Conservation (phyloP, 2,329 filamentous ascomycete species). For the Dactylellina sp. region DNA sequence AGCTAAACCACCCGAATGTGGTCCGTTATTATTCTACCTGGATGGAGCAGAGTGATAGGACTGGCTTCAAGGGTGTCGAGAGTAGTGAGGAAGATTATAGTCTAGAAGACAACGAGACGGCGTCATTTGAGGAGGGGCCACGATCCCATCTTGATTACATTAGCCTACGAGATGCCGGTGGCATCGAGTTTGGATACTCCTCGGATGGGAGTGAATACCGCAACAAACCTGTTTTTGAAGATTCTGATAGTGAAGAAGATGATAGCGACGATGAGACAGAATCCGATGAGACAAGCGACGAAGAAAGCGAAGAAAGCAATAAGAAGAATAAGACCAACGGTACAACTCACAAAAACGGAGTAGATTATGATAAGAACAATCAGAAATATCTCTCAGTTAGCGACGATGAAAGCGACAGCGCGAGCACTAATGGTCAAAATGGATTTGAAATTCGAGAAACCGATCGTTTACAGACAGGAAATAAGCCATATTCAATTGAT, state of each 20-base stretch:
- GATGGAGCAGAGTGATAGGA: constrained; percentile 75
- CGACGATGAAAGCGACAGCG: constrained; percentile 61
- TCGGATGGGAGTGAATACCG: constrained; percentile 63
- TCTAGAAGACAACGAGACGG: constrained; percentile 45
- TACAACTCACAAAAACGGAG: constrained; percentile 12
- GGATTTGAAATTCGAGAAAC: constrained; percentile 59
- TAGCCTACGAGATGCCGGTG: constrained; percentile 46
- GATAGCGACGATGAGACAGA: constrained; percentile 61
- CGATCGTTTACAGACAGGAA: constrained; percentile 63
- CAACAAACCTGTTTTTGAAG: constrained; percentile 65
- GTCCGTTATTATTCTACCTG: constrained; percentile 96
- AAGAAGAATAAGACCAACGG: constrained; percentile 64
- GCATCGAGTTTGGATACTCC: constrained; percentile 72
- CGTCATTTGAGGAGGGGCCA: constrained; percentile 63
- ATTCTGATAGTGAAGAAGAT: constrained; percentile 63
- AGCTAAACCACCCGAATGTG: constrained; percentile 86
- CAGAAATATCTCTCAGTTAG: constrained; percentile 40
- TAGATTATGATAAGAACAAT: not conserved
- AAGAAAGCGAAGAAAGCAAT: constrained; percentile 65
- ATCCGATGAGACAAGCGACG: constrained; percentile 58
- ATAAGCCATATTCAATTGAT: constrained; percentile 65
- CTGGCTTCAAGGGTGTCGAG: constrained; percentile 37
- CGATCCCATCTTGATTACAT: constrained; percentile 59
- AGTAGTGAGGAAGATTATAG: constrained; percentile 53
- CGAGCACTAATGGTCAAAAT: constrained; percentile 56